Conservation (phyloP, 108 stramenopile genomes). For the Cyclotella choctawhatcheeana region DNA sequence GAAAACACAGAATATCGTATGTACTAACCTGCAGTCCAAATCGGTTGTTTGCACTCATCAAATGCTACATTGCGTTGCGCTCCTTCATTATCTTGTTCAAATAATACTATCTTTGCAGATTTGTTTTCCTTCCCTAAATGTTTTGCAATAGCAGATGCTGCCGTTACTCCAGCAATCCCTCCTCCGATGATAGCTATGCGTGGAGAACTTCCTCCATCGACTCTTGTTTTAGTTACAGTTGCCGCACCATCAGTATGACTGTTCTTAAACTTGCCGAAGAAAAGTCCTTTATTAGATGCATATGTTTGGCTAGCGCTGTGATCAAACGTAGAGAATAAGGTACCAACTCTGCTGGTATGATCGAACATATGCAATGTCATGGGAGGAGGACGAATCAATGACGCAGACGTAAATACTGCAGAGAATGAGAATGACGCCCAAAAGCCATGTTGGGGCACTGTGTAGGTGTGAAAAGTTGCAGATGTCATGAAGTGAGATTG, state of each 20-base stretch:
- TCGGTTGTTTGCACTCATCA: conserved; percentile 28
- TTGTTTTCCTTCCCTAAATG: not conserved
- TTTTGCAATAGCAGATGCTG: conserved; percentile 38
- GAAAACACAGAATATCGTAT: not conserved
- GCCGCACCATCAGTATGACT: not conserved
- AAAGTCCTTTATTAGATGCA: not conserved
- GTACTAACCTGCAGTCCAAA: conserved; percentile 49
- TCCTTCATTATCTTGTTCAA: conserved; percentile 38
- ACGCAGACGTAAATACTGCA: conserved; percentile 20
- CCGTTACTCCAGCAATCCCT: conserved; percentile 54
- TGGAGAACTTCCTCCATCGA: not conserved
- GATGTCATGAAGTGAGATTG: not conserved
- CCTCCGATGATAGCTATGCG: conserved; percentile 51
- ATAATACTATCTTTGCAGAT: conserved; percentile 44
- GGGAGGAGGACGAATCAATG: conserved; percentile 28
- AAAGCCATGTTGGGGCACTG: not conserved
- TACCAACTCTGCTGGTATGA: conserved; percentile 1
- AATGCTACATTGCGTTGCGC: conserved; percentile 12
- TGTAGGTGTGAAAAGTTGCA: not conserved
- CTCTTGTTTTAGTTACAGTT: not conserved
- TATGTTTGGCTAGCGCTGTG: not conserved
- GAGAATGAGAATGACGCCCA: conserved; percentile 33
- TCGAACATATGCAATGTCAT: conserved; percentile 12
- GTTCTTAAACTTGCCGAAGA: conserved; percentile 1
- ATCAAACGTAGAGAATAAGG: conserved; percentile 7